Base-by-base conservation (phyloP, 2,329 filamentous ascomycete genomes). In the Aspergillus unguis region DNA sequence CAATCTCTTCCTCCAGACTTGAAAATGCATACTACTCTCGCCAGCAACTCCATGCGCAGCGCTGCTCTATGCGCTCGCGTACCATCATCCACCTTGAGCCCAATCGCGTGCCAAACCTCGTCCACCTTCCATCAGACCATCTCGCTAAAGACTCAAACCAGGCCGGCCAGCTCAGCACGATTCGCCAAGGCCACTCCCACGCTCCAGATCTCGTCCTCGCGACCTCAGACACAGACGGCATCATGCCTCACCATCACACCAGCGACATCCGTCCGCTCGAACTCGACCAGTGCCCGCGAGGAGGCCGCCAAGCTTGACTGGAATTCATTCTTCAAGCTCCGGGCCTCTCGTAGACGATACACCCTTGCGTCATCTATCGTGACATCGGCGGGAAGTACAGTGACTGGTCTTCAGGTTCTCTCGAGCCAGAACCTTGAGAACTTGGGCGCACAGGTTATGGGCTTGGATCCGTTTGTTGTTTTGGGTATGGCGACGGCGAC, bases 241-340 rank as follows among this genome's bases (percentile, higher is more conserved):
- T 52, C 53, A 11, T 52, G 50, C 43, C 28, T 50, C 52, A 28
- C 17, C 17, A 17, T 17, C 17, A 48, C 37, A 26, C 47, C 52
- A 29, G 53, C 52, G 25, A 38, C 49, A 48, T 42, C 50, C 33
- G 9, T 65, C 41, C 68, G 67, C 23, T 44, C 59, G 10, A 65
- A 70, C 41, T 70, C 66, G 25, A 66, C 65, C 23, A 48, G 63
- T 8, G 53, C 71, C 17, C 56, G 66, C 47, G 62, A 66, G 31
- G 63, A 68, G 50, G 58, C 65, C 50, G 59, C 71, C 33, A 66
- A 71, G n/a, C 82, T 92, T 38, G 83, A 90, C 74, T 97, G 92
- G 92, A 87, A 96, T 76, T 85, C 84, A 48, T 97, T 96, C 79
- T 95, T 97, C 79, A 84, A 85, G 69, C 85, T 97, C 55, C 90